phyloP scores from a whole-genome alignment of 2,329 filamentous ascomycete genomes.

The Acrocalymma vagum region DNA sequence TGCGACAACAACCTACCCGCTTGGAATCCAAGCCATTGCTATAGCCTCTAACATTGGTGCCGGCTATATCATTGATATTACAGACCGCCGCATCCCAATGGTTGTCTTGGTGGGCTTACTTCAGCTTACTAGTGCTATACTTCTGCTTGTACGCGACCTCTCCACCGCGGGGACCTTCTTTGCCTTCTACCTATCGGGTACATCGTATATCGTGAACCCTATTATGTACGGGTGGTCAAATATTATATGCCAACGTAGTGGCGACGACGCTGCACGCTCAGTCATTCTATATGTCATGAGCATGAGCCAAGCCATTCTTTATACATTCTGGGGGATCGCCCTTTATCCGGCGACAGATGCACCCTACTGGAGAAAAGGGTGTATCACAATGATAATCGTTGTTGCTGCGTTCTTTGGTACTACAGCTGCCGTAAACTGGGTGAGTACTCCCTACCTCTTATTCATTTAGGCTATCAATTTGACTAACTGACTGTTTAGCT shows the following conservation, averaged over 20 bases:
- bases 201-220: constrained; percentile 52
- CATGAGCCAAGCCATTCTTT: constrained; percentile 49
- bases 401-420: constrained; percentile 34
- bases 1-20: constrained; percentile 66
- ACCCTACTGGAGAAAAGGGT: constrained; percentile 53
- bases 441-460: too few relatives aligned
- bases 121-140: constrained; percentile 42
- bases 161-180: constrained; percentile 45
- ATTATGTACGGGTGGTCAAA: constrained; percentile 52
- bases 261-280: constrained; percentile 53
- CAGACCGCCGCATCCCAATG: constrained; percentile 46
- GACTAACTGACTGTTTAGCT: constrained; percentile 7
- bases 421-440: constrained; percentile 31
- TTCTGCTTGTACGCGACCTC: constrained; percentile 44
- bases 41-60: constrained; percentile 58
- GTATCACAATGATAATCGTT: constrained; percentile 46
- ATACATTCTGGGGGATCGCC: constrained; percentile 57
- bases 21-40: constrained; percentile 64
- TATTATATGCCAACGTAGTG: constrained; percentile 45
- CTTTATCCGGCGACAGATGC: constrained; percentile 54
- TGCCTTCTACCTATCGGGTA: constrained; percentile 50
- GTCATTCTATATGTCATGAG: constrained; percentile 54
- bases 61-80: constrained; percentile 49
- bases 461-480: too few relatives aligned
- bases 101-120: constrained; percentile 41